Conservation (phyloP, 371 early-diverging fungal genomes). For the Saksenaea vasiformis region DNA sequence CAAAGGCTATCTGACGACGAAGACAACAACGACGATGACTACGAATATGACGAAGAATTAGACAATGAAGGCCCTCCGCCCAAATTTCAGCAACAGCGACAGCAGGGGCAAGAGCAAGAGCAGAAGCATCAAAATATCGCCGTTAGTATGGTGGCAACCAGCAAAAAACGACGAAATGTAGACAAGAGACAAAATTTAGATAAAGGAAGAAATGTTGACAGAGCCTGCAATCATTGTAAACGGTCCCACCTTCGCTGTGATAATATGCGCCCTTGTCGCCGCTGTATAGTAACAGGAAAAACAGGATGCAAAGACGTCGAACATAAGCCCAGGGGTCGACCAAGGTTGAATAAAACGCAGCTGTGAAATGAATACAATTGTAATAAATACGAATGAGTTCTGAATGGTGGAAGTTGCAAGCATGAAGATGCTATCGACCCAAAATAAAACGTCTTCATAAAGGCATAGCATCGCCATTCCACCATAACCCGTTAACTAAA, state of each 20-base stretch:
- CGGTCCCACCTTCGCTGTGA: conserved; percentile 52
- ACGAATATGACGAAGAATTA: background rate
- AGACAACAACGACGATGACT: conserved; percentile 10
- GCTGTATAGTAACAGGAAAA: conserved; percentile 48
- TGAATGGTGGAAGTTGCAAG: background rate
- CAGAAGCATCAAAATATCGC: conserved; percentile 8
- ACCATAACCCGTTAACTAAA: too few species aligned
- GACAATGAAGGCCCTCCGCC: background rate
- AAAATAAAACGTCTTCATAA: background rate
- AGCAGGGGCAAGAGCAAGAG: conserved; percentile 14
- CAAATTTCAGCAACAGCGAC: conserved; percentile 14
- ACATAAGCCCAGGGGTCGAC: conserved; percentile 51
- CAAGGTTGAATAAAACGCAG: conserved; percentile 31
- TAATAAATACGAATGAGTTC: too few species aligned
- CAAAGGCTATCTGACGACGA: conserved; percentile 15
- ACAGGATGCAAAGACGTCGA: conserved; percentile 50
- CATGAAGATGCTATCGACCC: background rate
- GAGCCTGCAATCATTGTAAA: conserved; percentile 53
- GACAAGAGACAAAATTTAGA: background rate
- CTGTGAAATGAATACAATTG: background rate
- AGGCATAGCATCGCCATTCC: background rate
- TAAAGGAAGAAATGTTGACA: conserved; percentile 48
- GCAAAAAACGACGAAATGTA: background rate
- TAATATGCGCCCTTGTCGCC: conserved; percentile 47
- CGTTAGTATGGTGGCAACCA: background rate